These are phyloP conservation scores for Nemophila menziesii DNA, from an alignment of 257 asterid genomes.

Conservation along the genomic window DNA sequence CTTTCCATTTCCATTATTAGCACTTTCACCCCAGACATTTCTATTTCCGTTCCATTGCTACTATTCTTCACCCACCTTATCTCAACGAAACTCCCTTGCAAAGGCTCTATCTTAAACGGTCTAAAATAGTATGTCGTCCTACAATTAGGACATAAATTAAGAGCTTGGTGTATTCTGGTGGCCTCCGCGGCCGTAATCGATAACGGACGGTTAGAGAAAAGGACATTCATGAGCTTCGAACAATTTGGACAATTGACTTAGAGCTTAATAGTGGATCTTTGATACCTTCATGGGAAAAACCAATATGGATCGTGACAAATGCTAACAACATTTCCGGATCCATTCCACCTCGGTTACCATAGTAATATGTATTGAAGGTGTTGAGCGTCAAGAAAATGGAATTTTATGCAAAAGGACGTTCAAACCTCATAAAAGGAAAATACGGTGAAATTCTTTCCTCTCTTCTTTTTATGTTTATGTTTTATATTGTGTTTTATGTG, in stretches of 20 bases:
- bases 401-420: no score
- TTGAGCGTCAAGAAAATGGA: no score
- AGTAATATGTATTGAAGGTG: no score
- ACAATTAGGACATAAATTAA: constrained; percentile 60
- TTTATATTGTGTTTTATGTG: no score
- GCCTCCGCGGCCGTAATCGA: constrained; percentile 50
- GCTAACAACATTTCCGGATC: no score
- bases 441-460: no score
- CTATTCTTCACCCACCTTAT: constrained; percentile 67
- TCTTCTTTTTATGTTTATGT: no score
- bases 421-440: no score
- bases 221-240: constrained; percentile 46
- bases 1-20: constrained; percentile 31
- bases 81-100: constrained; percentile 83
- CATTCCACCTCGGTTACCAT: no score
- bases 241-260: constrained; percentile 83
- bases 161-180: constrained; percentile 66
- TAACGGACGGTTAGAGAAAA: constrained; percentile 77
- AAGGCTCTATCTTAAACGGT: constrained; percentile 75
- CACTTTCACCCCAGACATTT: constrained; percentile 22
- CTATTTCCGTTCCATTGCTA: constrained; percentile 25
- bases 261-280: no score
- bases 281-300: no score
- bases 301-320: no score
- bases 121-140: constrained; percentile 79